phyloP scores from a whole-genome alignment of 495 filamentous ascomycete species.

The Aspergillus incahuasiensis region DNA sequence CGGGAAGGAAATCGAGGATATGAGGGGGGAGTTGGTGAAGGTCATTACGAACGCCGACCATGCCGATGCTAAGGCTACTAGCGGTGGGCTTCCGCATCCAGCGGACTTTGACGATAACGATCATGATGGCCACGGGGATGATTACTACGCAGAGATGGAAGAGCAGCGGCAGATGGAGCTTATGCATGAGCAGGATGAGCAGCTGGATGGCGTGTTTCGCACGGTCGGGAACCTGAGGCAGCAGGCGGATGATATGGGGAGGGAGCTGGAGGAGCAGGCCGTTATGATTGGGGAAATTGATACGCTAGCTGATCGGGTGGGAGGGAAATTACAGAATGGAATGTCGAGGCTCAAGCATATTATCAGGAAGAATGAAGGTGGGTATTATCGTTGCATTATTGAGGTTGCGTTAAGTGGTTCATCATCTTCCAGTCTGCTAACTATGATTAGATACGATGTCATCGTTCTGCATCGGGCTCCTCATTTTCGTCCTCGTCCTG shows the following conservation, averaged over 20 bases:
- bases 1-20: conserved; percentile 80
- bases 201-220: conserved; percentile 84
- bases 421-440: conserved; percentile 24
- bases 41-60: conserved; percentile 33
- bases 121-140: conserved; percentile 44
- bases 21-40: conserved; percentile 73
- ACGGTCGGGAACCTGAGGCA: conserved; percentile 85
- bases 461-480: conserved; percentile 82
- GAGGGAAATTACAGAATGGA: conserved; percentile 77
- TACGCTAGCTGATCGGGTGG: conserved; percentile 76
- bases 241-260: conserved; percentile 91
- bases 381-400: conserved; percentile 18
- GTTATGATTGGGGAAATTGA: conserved; percentile 79
- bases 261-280: conserved; percentile 90
- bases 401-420: neutral
- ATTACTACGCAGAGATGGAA: conserved; percentile 81
- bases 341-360: conserved; percentile 80
- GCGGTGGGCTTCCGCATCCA: conserved; percentile 59
- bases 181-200: conserved; percentile 92
- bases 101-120: conserved; percentile 54
- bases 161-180: conserved; percentile 85
- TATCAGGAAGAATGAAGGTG: conserved; percentile 88
- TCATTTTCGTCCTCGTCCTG: conserved; percentile 81
- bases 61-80: conserved; percentile 13
- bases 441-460: conserved; percentile 63